Percentiles rank a stretch among this genome's conserved stretches.
phyloP scores from a whole-genome alignment of 202 grass and related monocot species.

The Cymbopogon flexuosus region DNA sequence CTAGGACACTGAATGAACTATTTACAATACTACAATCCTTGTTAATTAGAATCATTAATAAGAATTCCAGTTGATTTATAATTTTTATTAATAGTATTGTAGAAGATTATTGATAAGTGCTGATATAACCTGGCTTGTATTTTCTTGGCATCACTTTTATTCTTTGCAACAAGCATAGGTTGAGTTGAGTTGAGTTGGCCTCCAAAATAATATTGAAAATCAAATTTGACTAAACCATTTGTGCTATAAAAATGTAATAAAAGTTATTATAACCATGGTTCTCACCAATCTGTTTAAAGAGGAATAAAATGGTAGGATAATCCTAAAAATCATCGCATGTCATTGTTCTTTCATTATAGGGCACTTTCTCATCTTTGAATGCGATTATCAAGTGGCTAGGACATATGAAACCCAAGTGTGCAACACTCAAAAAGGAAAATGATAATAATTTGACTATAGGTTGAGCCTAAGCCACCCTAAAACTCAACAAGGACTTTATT shows the following conservation, averaged over 20 bases:
- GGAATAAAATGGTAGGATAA: neutral
- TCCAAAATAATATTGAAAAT: neutral
- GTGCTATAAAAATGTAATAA: neutral
- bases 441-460: neutral
- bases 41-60: neutral
- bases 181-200: neutral
- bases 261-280: neutral
- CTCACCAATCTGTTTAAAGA: neutral
- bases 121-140: neutral
- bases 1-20: neutral
- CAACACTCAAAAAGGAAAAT: neutral
- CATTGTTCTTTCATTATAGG: neutral
- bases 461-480: neutral
- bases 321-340: neutral
- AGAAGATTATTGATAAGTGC: no score
- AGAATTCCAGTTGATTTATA: neutral
- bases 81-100: neutral
- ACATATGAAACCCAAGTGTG: neutral
- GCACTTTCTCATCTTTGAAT: neutral
- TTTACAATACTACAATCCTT: neutral
- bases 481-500: neutral
- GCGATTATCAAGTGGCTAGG: neutral
- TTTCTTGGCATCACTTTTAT: neutral
- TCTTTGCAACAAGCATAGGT: neutral
- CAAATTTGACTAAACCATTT: accelerated